Evolutionary conservation across 2,329 filamentous ascomycete genomes (phyloP), one percentile per base, ranked within the genome.

Genomic region (Periconia digitata): DNA sequence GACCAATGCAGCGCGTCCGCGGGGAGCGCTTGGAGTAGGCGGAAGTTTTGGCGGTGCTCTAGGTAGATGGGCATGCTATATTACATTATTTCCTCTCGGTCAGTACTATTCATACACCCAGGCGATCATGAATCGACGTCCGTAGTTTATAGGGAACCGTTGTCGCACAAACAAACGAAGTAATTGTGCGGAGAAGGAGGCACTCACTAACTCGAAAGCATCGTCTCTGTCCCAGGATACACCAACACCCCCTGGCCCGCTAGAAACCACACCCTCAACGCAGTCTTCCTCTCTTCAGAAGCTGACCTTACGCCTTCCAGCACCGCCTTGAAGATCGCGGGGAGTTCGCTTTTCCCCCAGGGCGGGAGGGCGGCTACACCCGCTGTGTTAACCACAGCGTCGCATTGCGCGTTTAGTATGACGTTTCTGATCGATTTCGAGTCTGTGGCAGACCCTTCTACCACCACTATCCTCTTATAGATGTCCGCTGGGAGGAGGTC

Each of bases 361-460:
- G 72, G 68, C 34, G 66, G 46, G 17, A 73, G 24, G n/a, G 66
- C 68, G 20, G 70, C 67, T 27, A 71, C 54, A 6, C 73, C 73
- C 6, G 74, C 74, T 3, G 70, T 66, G 45, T 69, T 72, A 46
- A 76, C 56, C 17, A 77, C 63, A 10, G 64, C 72, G 49, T 75
- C 69, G 51, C 73, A 74, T 37, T 62, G 49, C 45, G 64, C 41
- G 6, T 70, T 63, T 16, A 71, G 46, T 23, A 77, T 66, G 5
- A 70, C 70, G 10, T 55, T 56, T 43, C 67, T 69, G 44, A 77
- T 65, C 8, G 59, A 47, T 10, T 38, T 46, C 12, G 64, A 43
- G 47, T 76, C 66, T 5, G 60, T 73, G 8, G 71, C 72, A 47
- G 74, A 60, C 40, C 73, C 74, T 40, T 70, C 47, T 15, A 74